These are phyloP conservation scores for Boletellus emodensis DNA, from an alignment of 768 basidiomycete species.

Conservation along the genomic window DNA sequence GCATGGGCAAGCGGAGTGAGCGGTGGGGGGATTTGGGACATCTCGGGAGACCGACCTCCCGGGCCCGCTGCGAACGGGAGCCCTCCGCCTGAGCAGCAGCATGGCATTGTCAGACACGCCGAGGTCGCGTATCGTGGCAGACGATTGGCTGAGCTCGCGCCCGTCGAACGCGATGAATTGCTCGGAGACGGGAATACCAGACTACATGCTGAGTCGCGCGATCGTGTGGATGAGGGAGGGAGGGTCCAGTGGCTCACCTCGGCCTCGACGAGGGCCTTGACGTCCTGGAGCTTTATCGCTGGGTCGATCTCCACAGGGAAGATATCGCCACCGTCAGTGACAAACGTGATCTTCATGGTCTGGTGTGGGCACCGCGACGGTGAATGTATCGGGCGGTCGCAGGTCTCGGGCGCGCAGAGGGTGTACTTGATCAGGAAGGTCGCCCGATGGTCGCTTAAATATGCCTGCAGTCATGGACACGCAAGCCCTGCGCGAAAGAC, in stretches of 20 bases:
- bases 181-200: conserved; percentile 64
- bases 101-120: conserved; percentile 61
- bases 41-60: conserved; percentile 31
- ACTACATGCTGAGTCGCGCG: conserved; percentile 42
- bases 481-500: conserved; percentile 18
- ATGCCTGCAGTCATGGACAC: conserved; percentile 8
- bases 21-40: background rate
- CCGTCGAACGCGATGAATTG: conserved; percentile 71
- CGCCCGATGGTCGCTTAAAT: conserved; percentile 11
- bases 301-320: conserved; percentile 82
- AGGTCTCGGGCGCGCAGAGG: too few relatives aligned
- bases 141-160: conserved; percentile 59
- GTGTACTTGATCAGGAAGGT: conserved; percentile 26
- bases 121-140: conserved; percentile 63
- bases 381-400: too few relatives aligned
- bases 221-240: background rate
- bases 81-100: conserved; percentile 64
- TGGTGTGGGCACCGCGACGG: background rate
- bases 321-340: conserved; percentile 60
- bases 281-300: conserved; percentile 86
- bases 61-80: conserved; percentile 39
- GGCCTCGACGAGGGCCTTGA: conserved; percentile 90
- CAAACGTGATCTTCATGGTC: conserved; percentile 69
- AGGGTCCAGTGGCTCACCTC: conserved; percentile 58
- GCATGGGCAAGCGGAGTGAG: background rate